phyloP scores from a whole-genome alignment of 345 rosid species.

The Erodium maritimum region DNA sequence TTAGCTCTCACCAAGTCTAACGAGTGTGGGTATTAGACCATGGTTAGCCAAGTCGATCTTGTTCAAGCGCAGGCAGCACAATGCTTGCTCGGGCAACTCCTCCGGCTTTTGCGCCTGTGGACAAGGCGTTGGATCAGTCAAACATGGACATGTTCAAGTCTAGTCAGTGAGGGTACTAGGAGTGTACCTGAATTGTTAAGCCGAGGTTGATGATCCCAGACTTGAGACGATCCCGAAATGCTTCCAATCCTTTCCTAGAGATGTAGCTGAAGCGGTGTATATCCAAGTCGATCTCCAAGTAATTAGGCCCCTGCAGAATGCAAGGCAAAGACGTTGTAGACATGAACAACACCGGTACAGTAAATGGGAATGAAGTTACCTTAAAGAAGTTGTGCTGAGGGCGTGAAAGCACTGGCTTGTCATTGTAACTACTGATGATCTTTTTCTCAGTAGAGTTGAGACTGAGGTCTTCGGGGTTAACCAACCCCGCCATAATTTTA shows the following conservation, averaged over 20 bases:
- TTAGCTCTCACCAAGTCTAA: conserved; percentile 23
- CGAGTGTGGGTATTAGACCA: conserved; percentile 59
- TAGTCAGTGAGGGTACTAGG: not conserved
- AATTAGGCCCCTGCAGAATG: conserved; percentile 52
- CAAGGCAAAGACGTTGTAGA: not conserved
- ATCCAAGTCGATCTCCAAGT: conserved; percentile 75
- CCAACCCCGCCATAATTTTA: conserved; percentile 57
- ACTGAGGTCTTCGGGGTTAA: conserved; percentile 66
- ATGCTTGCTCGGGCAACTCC: conserved; percentile 74
- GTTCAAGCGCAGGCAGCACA: conserved; percentile 61
- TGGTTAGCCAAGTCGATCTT: conserved; percentile 59
- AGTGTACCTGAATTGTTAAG: conserved; percentile 66
- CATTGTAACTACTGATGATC: conserved; percentile 59
- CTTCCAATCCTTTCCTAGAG: conserved; percentile 81
- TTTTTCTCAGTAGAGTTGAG: conserved; percentile 59
- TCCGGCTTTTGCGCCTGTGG: conserved; percentile 69
- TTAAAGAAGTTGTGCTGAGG: conserved; percentile 68
- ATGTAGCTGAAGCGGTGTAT: conserved; percentile 81
- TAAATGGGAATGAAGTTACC: conserved; percentile 21
- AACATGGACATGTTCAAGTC: not conserved
- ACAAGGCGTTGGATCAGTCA: not conserved
- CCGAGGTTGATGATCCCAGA: conserved; percentile 57
- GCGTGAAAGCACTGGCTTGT: conserved; percentile 74
- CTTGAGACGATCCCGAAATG: conserved; percentile 57
- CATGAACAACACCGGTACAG: not conserved